phyloP scores from a whole-genome alignment of 805 yeast species.

The Saccharomycopsis selenospora region DNA sequence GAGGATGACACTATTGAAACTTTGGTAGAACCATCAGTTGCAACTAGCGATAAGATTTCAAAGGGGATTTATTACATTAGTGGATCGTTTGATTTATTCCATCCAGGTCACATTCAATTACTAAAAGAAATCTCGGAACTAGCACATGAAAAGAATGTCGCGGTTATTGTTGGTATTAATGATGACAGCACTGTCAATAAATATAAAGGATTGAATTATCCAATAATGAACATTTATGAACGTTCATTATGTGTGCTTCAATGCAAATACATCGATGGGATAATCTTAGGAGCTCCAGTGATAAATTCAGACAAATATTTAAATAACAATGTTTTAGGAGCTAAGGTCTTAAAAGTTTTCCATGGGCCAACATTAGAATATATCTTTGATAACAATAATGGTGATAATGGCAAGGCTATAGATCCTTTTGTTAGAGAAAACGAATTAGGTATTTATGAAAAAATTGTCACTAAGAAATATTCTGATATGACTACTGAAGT shows the following conservation, averaged over 20 bases:
- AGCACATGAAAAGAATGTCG: slow-evolving; percentile 34
- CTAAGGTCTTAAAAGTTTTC: slow-evolving; percentile 35
- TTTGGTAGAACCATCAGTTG: slow-evolving; percentile 32
- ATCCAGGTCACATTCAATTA: slow-evolving; percentile 85
- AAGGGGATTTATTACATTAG: slow-evolving; percentile 44
- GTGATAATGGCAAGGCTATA: slow-evolving; percentile 10
- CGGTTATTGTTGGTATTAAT: slow-evolving; percentile 61
- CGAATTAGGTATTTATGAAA: slow-evolving; percentile 31
- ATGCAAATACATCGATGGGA: slow-evolving; percentile 75
- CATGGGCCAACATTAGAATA: slow-evolving; percentile 52
- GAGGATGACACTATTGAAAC: slow-evolving; percentile 26
- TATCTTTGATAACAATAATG: slow-evolving; percentile 29
- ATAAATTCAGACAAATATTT: slow-evolving; percentile 38
- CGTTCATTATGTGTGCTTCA: slow-evolving; percentile 83
- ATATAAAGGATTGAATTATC: slow-evolving; percentile 57
- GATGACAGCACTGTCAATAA: slow-evolving; percentile 50
- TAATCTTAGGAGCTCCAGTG: slow-evolving; percentile 65
- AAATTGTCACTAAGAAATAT: slow-evolving; percentile 49
- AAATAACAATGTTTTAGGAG: slow-evolving; percentile 25
- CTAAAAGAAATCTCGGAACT: slow-evolving; percentile 41
- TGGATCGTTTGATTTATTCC: slow-evolving; percentile 89
- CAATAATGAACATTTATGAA: slow-evolving; percentile 84
- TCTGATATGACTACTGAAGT: slow-evolving; percentile 59
- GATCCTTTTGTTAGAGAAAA: slow-evolving; percentile 35
- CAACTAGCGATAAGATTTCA: slow-evolving; percentile 20